phyloP scores from a whole-genome alignment of 129 eudicot genomes.

The Glebionis coronaria region DNA sequence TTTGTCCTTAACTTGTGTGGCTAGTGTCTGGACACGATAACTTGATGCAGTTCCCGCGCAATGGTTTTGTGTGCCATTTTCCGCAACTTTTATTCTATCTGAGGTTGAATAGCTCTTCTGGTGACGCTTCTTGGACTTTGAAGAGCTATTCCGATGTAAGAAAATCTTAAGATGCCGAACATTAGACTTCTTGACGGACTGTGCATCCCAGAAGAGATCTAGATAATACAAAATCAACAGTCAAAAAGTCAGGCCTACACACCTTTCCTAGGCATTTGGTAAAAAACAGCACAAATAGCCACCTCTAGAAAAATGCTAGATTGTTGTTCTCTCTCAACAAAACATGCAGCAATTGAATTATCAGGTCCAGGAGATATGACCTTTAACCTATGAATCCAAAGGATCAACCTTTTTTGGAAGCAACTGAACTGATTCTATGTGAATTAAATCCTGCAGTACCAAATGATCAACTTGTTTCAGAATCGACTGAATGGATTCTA shows the following conservation, averaged over 20 bases:
- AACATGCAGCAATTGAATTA: conserved; percentile 41
- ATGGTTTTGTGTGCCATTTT: conserved; percentile 56
- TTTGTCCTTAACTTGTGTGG: conserved; percentile 61
- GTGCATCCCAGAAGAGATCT: conserved; percentile 71
- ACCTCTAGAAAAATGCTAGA: too few species aligned
- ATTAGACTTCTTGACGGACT: conserved; percentile 69
- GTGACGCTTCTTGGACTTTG: conserved; percentile 69
- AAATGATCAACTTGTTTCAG: conserved; percentile 56
- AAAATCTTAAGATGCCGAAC: conserved; percentile 69
- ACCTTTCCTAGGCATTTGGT: neutral
- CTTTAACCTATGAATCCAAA: conserved; percentile 79
- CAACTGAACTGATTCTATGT: neutral
- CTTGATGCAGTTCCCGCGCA: conserved; percentile 84
- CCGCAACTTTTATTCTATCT: conserved; percentile 70
- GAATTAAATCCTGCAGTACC: conserved; percentile 70
- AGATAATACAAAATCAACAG: conserved; percentile 54
- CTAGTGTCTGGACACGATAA: conserved; percentile 60
- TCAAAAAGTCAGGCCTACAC: conserved; percentile 3
- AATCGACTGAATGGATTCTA: conserved; percentile 61
- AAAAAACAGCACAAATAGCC: too few species aligned
- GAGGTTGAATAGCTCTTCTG: conserved; percentile 62
- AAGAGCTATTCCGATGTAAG: conserved; percentile 52
- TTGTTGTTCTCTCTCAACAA: conserved; percentile 24
- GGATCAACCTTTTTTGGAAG: conserved; percentile 47
- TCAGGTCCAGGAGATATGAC: conserved; percentile 59